Evolutionary conservation across 1,284 basidiomycete species (phyloP).

Genomic region (Calocybe gambosa): DNA sequence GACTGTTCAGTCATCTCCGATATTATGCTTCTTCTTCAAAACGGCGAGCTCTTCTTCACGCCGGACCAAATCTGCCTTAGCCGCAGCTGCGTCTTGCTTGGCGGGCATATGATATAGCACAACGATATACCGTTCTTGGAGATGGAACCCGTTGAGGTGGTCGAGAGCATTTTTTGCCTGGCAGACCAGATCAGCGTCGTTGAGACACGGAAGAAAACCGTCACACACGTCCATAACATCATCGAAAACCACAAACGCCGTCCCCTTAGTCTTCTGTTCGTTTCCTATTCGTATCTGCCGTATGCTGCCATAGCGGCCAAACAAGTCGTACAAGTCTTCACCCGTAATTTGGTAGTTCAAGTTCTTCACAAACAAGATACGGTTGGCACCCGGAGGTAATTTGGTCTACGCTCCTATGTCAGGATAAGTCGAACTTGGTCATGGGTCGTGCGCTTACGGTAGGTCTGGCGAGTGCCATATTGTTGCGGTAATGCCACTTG

Average conservation of each 20-base stretch:
- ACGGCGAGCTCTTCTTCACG: conserved; percentile 88
- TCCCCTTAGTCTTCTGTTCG: conserved; percentile 89
- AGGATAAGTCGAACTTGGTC: conserved; percentile 2
- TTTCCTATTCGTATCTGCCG: conserved; percentile 93
- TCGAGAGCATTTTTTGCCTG: conserved; percentile 95
- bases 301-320: conserved; percentile 96
- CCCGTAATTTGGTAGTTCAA: conserved; percentile 94
- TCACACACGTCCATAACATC: conserved; percentile 81
- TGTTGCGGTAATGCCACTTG: conserved; percentile 6
- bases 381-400: conserved; percentile 78
- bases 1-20: conserved; percentile 57
- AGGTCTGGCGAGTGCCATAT: conserved; percentile 60
- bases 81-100: conserved; percentile 87
- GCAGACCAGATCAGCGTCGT: conserved; percentile 14
- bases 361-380: conserved; percentile 85
- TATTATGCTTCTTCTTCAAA: conserved; percentile 83
- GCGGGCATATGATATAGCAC: conserved; percentile 97
- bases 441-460: conserved; percentile 39
- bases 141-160: conserved; percentile 95
- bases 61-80: conserved; percentile 88
- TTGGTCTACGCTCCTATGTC: conserved; percentile 47
- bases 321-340: conserved; percentile 94
- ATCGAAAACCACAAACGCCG: conserved; percentile 91
- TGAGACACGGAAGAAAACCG: conserved; percentile 5
- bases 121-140: conserved; percentile 97